Evolutionary conservation across 1,284 basidiomycete genomes (phyloP), one percentile per base, ranked within the genome.

Genomic region (Thelephora terrestris): DNA sequence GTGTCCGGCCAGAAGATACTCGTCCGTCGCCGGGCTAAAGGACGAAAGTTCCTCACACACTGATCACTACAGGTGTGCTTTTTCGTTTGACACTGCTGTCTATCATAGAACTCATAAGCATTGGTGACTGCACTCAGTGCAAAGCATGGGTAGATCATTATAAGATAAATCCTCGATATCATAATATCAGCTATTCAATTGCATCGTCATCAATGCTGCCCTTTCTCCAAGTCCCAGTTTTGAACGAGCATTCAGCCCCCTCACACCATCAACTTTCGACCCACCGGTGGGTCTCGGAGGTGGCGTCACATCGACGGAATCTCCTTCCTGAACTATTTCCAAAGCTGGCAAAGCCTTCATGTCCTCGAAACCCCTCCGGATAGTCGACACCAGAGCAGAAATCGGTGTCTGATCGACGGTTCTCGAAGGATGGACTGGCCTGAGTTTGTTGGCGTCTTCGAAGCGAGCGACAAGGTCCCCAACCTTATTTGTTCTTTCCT

Each of bases 321-420:
- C 53, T 21, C 17, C 17, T 35, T 48, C 32, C 79, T 78, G 25
- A 70, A 67, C 46, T 73, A 67, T 16, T 76, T 72, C 18, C 78
- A 79, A 3, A 79, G 80, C 32, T 81, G 64, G 3, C 78, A 78
- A 2, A 74, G 72, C 23, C 68, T 67, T 17, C 6, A 79, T 79
- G 55, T 76, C 74, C 25, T 81, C 60, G 61, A 86, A 87, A 14
- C 81, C 83, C 21, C 69, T 73, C 55, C 85, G 73, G 50, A 86
- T 87, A 3, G 79, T 81, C 29, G 73, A 71, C 35, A 87, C 68
- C 35, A 86, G 69, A 6, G 75, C 68, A 2, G 84, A 83, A 47
- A 86, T 86, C 1, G 84, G 83, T 24, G 83, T 85, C 53, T 74
- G 61, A 44, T 55, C 55, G 27, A 59, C 52, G 24, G 21, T 16